Percentiles rank a stretch among this genome's conserved stretches.
Conservation (phyloP, 805 yeast genomes). For the Metschnikowia peoriensis region DNA sequence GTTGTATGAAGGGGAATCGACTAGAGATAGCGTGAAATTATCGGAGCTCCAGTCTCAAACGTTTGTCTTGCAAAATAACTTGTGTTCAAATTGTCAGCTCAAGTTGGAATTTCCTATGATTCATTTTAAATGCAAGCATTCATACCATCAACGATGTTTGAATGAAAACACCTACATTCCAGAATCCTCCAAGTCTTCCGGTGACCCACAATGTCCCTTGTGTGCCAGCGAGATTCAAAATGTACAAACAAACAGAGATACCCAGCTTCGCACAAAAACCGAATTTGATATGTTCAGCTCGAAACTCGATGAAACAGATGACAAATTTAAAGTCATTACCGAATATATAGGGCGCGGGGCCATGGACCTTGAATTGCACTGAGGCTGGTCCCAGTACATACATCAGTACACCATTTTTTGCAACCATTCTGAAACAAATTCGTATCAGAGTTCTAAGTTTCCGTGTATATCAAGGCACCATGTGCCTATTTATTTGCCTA, state of each 20-base stretch:
- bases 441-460: background rate
- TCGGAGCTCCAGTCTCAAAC: slow-evolving; percentile 46
- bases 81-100: slow-evolving; percentile 64
- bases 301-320: slow-evolving; percentile 51
- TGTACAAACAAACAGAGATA: slow-evolving; percentile 14
- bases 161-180: slow-evolving; percentile 42
- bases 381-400: background rate
- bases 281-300: slow-evolving; percentile 61
- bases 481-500: background rate
- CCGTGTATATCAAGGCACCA: background rate
- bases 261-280: slow-evolving; percentile 65
- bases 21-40: slow-evolving; percentile 52
- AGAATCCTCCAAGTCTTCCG: slow-evolving; percentile 7
- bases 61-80: slow-evolving; percentile 56
- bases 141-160: slow-evolving; percentile 81
- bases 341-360: slow-evolving; percentile 90
- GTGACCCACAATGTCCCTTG: slow-evolving; percentile 55
- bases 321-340: slow-evolving; percentile 70
- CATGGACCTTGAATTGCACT: slow-evolving; percentile 45
- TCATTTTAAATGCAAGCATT: slow-evolving; percentile 83
- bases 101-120: slow-evolving; percentile 74
- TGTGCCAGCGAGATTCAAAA: slow-evolving; percentile 42
- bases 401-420: slow-evolving; percentile 15
- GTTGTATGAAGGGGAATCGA: slow-evolving; percentile 67
- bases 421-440: slow-evolving; percentile 15